Evolutionary conservation across 208 protist genomes (phyloP).

Genomic region (Blechomonas ayalai): DNA sequence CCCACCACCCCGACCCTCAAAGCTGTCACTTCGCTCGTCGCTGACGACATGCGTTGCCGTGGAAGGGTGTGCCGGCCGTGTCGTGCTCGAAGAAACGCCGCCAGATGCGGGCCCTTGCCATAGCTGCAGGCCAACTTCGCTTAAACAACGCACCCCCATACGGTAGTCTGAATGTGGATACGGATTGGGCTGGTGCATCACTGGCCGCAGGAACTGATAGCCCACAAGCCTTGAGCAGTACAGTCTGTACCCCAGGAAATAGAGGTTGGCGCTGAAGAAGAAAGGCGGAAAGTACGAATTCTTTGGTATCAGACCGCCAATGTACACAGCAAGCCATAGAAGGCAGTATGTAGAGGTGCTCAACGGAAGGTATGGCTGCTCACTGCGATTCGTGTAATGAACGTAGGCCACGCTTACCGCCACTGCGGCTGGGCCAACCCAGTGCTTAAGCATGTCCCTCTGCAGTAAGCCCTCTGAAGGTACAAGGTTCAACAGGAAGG

Average conservation of each 20-base stretch:
- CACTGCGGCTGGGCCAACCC: constrained; percentile 13
- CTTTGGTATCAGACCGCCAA: constrained; percentile 31
- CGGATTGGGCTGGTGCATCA: constrained; percentile 43
- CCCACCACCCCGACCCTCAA: constrained; percentile 1
- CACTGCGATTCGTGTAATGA: constrained; percentile 17
- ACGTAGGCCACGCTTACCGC: constrained; percentile 19
- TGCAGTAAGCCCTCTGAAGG: too few relatives aligned
- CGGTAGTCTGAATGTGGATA: constrained; percentile 80
- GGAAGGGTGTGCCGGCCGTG: background rate
- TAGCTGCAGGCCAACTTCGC: constrained; percentile 7
- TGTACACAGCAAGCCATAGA: constrained; percentile 26
- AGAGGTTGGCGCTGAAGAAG: constrained; percentile 54
- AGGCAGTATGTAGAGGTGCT: background rate
- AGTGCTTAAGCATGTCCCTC: too few relatives aligned
- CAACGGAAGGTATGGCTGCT: background rate
- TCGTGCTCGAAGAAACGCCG: background rate
- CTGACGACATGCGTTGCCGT: background rate
- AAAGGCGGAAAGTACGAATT: constrained; percentile 43
- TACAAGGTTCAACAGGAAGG: too few relatives aligned
- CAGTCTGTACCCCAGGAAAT: constrained; percentile 45
- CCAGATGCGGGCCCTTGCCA: background rate
- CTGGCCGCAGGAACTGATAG: constrained; percentile 30
- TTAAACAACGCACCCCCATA: constrained; percentile 47
- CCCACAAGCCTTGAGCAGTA: constrained; percentile 70
- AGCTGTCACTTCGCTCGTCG: constrained; percentile 1